A percentile compares a stretch with the other conserved stretches of the same genome.
Evolutionary conservation across 78 protist genomes (phyloP).

Genomic region (Dictyostelium purpureum): DNA sequence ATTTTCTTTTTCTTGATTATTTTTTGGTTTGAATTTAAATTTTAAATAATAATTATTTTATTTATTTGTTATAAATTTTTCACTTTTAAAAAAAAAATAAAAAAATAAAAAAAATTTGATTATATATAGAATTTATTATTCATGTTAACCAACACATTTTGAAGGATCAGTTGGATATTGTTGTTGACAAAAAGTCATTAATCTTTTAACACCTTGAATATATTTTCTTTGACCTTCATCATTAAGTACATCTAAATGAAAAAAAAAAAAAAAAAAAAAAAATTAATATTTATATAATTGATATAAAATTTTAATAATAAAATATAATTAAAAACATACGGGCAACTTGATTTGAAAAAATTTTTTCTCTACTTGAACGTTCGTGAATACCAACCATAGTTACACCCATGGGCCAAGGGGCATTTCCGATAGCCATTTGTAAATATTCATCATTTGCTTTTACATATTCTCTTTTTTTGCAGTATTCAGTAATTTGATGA

Average conservation of each 20-base stretch:
- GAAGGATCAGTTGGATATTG: constrained; percentile 87
- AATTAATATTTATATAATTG: background rate
- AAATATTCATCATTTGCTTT: constrained; percentile 89
- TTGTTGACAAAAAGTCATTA: constrained; percentile 91
- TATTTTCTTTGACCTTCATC: constrained; percentile 96
- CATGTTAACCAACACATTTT: constrained; percentile 82
- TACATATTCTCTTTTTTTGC: constrained; percentile 83
- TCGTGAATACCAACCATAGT: constrained; percentile 95
- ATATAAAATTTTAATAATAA: background rate
- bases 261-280: background rate
- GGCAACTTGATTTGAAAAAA: constrained; percentile 84
- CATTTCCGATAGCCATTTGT: constrained; percentile 95
- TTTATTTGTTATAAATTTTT: background rate
- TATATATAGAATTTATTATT: too few relatives aligned
- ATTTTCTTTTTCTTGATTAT: background rate
- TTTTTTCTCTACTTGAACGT: constrained; percentile 93
- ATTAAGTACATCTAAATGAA: constrained; percentile 92
- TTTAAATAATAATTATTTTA: background rate
- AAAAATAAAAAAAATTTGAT: too few relatives aligned
- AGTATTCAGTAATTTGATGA: constrained; percentile 19
- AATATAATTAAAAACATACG: constrained; percentile 23
- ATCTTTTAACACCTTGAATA: constrained; percentile 90
- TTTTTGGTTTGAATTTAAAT: background rate
- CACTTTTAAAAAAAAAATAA: background rate
- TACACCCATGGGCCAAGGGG: constrained; percentile 97